These are phyloP conservation scores for Solanum pinnatisectum DNA, from an alignment of 257 asterid genomes.

Conservation along the genomic window DNA sequence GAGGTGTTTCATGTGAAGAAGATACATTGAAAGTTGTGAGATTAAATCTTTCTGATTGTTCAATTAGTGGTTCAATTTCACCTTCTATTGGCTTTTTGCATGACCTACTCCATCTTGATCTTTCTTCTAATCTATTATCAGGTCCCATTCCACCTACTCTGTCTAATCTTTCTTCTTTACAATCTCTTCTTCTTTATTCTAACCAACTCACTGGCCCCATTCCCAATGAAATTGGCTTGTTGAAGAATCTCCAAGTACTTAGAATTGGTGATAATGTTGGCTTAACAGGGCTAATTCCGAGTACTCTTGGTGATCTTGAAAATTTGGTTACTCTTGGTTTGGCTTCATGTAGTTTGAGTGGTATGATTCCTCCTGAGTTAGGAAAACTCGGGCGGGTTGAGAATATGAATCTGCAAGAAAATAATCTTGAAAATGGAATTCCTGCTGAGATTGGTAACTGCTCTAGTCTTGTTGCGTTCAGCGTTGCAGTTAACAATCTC, in stretches of 20 bases:
- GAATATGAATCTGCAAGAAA: constrained; percentile 49
- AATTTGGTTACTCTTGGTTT: constrained; percentile 45
- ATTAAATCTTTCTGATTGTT: constrained; percentile 40
- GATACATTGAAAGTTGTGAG: constrained; percentile 16
- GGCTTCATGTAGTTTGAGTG: constrained; percentile 62
- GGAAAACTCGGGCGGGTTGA: constrained; percentile 38
- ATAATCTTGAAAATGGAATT: constrained; percentile 51
- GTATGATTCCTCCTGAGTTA: constrained; percentile 48
- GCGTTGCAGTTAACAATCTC: constrained; percentile 52
- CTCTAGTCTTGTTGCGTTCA: constrained; percentile 43
- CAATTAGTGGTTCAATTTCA: constrained; percentile 55
- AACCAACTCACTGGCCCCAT: constrained; percentile 78
- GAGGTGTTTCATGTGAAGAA: constrained; percentile 46
- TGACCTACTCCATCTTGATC: constrained; percentile 79
- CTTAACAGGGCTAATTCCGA: constrained; percentile 58
- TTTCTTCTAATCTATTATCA: constrained; percentile 50
- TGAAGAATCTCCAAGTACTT: constrained; percentile 38
- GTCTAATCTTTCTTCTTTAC: constrained; percentile 55
- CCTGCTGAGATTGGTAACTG: constrained; percentile 56
- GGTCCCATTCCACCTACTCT: constrained; percentile 92
- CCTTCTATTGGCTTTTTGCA: constrained; percentile 48
- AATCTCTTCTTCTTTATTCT: constrained; percentile 62
- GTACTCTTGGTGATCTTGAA: constrained; percentile 35
- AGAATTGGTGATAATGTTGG: constrained; percentile 58
- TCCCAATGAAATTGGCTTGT: constrained; percentile 44